These are phyloP conservation scores for Diaporthe humulicola DNA, from an alignment of 2,329 filamentous ascomycete genomes.

Conservation along the genomic window DNA sequence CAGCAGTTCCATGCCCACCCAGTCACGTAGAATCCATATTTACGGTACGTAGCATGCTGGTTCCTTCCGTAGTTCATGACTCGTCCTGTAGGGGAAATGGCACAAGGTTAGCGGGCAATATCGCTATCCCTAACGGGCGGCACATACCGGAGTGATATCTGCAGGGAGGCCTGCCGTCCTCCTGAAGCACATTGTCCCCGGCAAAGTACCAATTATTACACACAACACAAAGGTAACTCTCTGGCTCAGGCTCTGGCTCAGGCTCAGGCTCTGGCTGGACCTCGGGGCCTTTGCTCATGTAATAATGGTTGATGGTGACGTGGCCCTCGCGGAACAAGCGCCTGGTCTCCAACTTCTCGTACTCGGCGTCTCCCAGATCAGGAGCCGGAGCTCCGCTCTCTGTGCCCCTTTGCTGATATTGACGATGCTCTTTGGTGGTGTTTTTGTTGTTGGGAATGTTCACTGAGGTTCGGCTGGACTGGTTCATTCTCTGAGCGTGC, in stretches of 20 bases:
- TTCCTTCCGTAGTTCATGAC: background rate
- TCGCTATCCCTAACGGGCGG: too few species aligned
- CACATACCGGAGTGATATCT: background rate
- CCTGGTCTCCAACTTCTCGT: background rate
- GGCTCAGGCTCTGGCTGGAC: background rate
- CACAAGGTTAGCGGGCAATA: background rate
- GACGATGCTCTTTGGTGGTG: background rate
- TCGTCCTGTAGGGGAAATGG: background rate
- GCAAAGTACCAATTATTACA: background rate
- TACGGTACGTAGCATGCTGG: background rate
- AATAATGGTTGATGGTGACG: constrained; percentile 11
- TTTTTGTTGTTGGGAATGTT: background rate
- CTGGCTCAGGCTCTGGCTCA: background rate
- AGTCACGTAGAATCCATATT: background rate
- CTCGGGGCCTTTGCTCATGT: background rate
- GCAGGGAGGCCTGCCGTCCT: background rate
- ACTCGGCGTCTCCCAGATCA: background rate
- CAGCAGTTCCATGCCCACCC: constrained; percentile 11
- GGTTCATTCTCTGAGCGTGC: too few species aligned
- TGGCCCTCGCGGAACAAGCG: background rate
- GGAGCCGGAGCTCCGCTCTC: too few species aligned
- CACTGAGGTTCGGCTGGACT: background rate
- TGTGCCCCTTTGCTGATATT: background rate
- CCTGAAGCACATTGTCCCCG: background rate
- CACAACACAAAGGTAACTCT: background rate